A percentile compares a stretch with the other conserved stretches of the same genome.
Evolutionary conservation across 106 monocot species (phyloP).

Genomic region (Xerophyta viscosa): DNA sequence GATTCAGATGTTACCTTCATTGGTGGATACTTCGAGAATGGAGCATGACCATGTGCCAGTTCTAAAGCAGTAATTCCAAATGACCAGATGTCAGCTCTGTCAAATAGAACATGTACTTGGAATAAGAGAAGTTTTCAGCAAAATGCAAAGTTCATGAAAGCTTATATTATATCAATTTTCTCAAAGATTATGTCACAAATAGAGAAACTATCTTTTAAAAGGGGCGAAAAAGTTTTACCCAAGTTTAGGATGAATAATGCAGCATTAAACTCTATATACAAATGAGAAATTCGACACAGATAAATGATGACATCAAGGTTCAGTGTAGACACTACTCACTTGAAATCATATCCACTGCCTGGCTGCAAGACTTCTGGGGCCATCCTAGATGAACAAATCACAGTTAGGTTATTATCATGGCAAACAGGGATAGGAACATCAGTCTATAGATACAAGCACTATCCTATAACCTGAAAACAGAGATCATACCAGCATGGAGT

Average conservation of each 20-base stretch:
- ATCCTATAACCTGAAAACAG: too few relatives aligned
- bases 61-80: slow-evolving; percentile 91
- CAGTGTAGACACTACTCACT: too few relatives aligned
- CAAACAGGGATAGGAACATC: too few relatives aligned
- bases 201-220: too few relatives aligned
- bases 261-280: too few relatives aligned
- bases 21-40: slow-evolving; percentile 87
- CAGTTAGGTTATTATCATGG: too few relatives aligned
- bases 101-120: not conserved
- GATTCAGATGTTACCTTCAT: slow-evolving; percentile 55
- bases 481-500: slow-evolving; percentile 82
- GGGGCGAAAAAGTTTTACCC: too few relatives aligned
- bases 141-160: not conserved
- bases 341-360: slow-evolving; percentile 92
- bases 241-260: too few relatives aligned
- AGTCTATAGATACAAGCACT: too few relatives aligned
- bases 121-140: not conserved
- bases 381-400: slow-evolving; percentile 65
- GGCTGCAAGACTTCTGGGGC: slow-evolving; percentile 99
- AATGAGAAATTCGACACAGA: too few relatives aligned
- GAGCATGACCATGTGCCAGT: slow-evolving; percentile 85
- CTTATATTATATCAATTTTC: not conserved
- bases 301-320: too few relatives aligned
- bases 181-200: too few relatives aligned
- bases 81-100: slow-evolving; percentile 91